phyloP scores from a whole-genome alignment of 2,329 filamentous ascomycete genomes.

The Alternaria sp. region DNA sequence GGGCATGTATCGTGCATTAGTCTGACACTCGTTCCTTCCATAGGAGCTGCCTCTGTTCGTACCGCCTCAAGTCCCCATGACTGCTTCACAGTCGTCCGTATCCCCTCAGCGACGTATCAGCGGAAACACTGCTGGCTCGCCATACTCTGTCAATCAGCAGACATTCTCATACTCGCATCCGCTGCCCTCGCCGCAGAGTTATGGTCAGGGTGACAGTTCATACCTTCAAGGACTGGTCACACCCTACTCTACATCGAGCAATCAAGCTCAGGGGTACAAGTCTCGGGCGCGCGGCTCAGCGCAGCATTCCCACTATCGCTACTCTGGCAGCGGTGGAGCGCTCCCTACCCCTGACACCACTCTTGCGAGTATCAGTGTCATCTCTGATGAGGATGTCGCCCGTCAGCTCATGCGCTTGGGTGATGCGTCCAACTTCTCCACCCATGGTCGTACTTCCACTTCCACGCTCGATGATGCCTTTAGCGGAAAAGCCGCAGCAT shows the following conservation, averaged over 20 bases:
- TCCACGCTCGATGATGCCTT: conserved; percentile 94
- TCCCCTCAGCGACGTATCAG: conserved; percentile 87
- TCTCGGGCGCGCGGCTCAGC: conserved; percentile 48
- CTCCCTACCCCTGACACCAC: conserved; percentile 97
- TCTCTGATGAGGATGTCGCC: conserved; percentile 97
- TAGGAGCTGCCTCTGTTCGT: conserved; percentile 96
- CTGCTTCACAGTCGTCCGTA: conserved; percentile 96
- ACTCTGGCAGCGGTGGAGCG: conserved; percentile 64
- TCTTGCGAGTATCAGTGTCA: conserved; percentile 80
- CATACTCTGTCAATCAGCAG: conserved; percentile 80
- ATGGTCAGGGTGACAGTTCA: conserved; percentile 55
- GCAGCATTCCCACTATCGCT: conserved; percentile 53
- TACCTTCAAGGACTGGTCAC: conserved; percentile 50
- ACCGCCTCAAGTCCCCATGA: conserved; percentile 79
- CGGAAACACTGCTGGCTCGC: conserved; percentile 74
- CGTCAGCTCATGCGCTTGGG: conserved; percentile 96
- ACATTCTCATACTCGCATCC: conserved; percentile 80
- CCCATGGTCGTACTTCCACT: conserved; percentile 86
- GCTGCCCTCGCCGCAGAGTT: conserved; percentile 85
- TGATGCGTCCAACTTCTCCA: conserved; percentile 89
- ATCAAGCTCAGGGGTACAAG: conserved; percentile 43
- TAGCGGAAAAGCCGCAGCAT: conserved; percentile 77
- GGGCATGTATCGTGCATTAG: conserved; percentile 21
- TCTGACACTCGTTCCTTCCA: conserved; percentile 37
- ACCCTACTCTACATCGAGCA: conserved; percentile 48